Conservation (phyloP, 495 filamentous ascomycete species). For the Podospora anserina region DNA sequence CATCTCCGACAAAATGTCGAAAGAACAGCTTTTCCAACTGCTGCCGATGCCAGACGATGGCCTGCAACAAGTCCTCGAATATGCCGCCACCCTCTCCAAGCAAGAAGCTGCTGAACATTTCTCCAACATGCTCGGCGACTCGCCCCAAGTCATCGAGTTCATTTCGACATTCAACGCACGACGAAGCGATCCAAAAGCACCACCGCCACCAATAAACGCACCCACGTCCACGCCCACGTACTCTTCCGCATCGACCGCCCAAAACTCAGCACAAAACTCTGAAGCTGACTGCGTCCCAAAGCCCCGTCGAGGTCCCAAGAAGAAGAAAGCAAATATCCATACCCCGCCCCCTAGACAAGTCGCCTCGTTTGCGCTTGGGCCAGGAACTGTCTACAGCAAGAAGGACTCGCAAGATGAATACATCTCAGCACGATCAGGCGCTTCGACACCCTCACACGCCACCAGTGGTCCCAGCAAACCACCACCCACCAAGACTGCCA, state of each 20-base stretch:
- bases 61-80: constrained; percentile 75
- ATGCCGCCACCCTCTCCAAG: constrained; percentile 66
- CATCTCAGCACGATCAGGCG: constrained; percentile 34
- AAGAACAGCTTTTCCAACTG: constrained; percentile 69
- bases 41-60: constrained; percentile 82
- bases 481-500: constrained; percentile 36
- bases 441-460: constrained; percentile 32
- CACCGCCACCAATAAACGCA: constrained; percentile 1
- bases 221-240: background rate
- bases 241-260: constrained; percentile 15
- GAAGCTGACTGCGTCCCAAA: constrained; percentile 36
- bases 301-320: constrained; percentile 38
- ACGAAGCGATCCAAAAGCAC: constrained; percentile 47
- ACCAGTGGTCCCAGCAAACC: constrained; percentile 38
- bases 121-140: constrained; percentile 83
- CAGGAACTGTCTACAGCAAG: constrained; percentile 42
- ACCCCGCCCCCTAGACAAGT: constrained; percentile 65
- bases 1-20: constrained; percentile 43
- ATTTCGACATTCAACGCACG: constrained; percentile 85
- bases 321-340: constrained; percentile 60
- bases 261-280: constrained; percentile 25
- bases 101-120: constrained; percentile 77
- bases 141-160: constrained; percentile 80
- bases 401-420: constrained; percentile 43
- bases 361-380: constrained; percentile 42